These are phyloP conservation scores for Cryphonectria carpinicola DNA, from an alignment of 2,329 filamentous ascomycete genomes.

Conservation along the genomic window DNA sequence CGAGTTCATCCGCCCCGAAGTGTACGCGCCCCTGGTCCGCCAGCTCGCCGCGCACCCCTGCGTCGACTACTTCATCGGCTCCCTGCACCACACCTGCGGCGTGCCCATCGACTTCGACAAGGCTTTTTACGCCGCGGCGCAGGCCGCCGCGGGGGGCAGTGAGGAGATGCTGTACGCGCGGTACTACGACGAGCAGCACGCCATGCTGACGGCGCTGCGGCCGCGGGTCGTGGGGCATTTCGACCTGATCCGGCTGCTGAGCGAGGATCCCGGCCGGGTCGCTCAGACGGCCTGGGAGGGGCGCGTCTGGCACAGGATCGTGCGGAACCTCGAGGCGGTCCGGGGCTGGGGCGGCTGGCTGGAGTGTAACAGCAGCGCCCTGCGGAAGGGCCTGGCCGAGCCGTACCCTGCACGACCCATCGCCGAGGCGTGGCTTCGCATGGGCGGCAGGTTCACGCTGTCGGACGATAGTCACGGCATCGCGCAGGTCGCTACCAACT, in stretches of 20 bases:
- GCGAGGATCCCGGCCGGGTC: constrained; percentile 66
- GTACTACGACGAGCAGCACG: constrained; percentile 87
- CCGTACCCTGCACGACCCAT: constrained; percentile 84
- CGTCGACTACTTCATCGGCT: constrained; percentile 91
- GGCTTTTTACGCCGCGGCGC: constrained; percentile 65
- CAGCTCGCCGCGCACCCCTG: constrained; percentile 61
- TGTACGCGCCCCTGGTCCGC: constrained; percentile 59
- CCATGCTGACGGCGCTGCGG: constrained; percentile 73
- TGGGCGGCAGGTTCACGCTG: constrained; percentile 83
- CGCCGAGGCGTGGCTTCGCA: constrained; percentile 74
- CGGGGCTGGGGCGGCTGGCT: constrained; percentile 77
- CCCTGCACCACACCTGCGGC: constrained; percentile 84
- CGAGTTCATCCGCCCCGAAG: constrained; percentile 81
- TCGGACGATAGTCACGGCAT: constrained; percentile 95
- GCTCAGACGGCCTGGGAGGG: constrained; percentile 54
- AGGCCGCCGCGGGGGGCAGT: constrained; percentile 42
- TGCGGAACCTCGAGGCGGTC: constrained; percentile 74
- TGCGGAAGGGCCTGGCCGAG: constrained; percentile 88
- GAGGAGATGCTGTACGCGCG: constrained; percentile 77
- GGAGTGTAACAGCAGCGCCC: constrained; percentile 84
- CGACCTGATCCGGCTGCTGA: constrained; percentile 84
- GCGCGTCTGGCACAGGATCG: constrained; percentile 73
- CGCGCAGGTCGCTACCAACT: constrained; percentile 86
- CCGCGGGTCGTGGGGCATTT: constrained; percentile 91
- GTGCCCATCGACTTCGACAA: constrained; percentile 88